Evolutionary conservation across 2,329 filamentous ascomycete species (phyloP), one percentile per base, ranked within the genome.

Genomic region (Penicillium sp.): DNA sequence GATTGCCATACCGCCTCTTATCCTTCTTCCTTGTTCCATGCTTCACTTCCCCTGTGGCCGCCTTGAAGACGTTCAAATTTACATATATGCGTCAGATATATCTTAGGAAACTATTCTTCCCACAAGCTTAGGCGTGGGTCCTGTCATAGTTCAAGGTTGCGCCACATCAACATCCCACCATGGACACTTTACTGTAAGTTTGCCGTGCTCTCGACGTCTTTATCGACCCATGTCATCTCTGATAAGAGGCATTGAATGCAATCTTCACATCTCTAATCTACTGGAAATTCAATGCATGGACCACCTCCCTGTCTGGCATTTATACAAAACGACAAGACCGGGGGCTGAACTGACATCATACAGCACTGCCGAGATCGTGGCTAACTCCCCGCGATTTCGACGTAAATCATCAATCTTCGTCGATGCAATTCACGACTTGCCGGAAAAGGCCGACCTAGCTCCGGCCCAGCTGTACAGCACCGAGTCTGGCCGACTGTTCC

Each of bases 381-480:
- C 88, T 58, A 95, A 88, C 70, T 90, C 91, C 52, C 89, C 89
- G 50, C 85, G 88, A 59, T 95, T 95, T 69, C 86, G 91, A 57
- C 86, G 93, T 63, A 88, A 89, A 73, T 96, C 92, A 62, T 96
- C 90, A 60, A 96, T 91, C 31, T 95, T 95, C 69, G 91, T 96
- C 63, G 93, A 97, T 77, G 92, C 89, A 58, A 96, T 97, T 63
- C 92, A 97, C 73, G 92, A 97, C 76, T 79, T 95, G 46, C 83
- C 88, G 8, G 87, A 91, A 66, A 89, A 89, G 63, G 78, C 80
- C 50, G 82, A 92, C 61, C 82, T 95, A 81, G 93, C 93, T 4
- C 93, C 93, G 27, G 93, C 93, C 59, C 93, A 99, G 75, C 80
- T 99, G 38, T 99, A 99, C 76, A 96, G 90, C 70, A 99, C 93